A percentile compares a stretch with the other conserved stretches of the same genome.
phyloP scores from a whole-genome alignment of 805 yeast species.

The Pichia nakasei region DNA sequence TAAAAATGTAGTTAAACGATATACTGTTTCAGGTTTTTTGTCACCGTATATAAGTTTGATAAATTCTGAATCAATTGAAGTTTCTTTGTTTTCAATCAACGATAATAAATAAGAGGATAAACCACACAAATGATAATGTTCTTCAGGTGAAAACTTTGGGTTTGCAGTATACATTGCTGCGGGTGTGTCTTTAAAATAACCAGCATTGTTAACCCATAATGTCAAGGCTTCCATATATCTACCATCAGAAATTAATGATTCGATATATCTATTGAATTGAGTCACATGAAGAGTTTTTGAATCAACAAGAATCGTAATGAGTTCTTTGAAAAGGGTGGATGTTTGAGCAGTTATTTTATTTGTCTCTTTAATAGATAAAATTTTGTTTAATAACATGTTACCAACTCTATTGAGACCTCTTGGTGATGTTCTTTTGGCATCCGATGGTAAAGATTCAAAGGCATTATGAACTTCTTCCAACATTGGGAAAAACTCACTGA shows the following conservation, averaged over 20 bases:
- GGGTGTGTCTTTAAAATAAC: constrained; percentile 19
- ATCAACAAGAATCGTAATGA: constrained; percentile 15
- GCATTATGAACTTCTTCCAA: constrained; percentile 9
- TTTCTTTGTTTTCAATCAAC: constrained; percentile 10
- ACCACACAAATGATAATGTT: constrained; percentile 12
- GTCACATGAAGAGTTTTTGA: constrained; percentile 18
- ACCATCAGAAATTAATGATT: constrained; percentile 16
- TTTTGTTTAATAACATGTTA: constrained; percentile 5
- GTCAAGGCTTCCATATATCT: constrained; percentile 21
- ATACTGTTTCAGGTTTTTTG: not conserved
- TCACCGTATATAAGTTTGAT: constrained; percentile 13
- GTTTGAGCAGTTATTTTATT: constrained; percentile 14
- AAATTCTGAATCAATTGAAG: constrained; percentile 16
- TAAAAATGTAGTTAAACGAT: not conserved
- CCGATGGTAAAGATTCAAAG: constrained; percentile 1
- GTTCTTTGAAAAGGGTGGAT: constrained; percentile 16
- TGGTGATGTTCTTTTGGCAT: not conserved
- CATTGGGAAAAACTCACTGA: constrained; percentile 9
- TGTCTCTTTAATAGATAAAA: constrained; percentile 3
- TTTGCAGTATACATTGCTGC: constrained; percentile 1
- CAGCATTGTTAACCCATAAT: constrained; percentile 22
- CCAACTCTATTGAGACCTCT: constrained; percentile 5
- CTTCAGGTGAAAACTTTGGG: not conserved
- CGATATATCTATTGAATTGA: constrained; percentile 21
- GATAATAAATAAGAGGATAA: constrained; percentile 15